These are phyloP conservation scores for Gliomastix tumulicola DNA, from an alignment of 2,329 filamentous ascomycete genomes.

Conservation along the genomic window DNA sequence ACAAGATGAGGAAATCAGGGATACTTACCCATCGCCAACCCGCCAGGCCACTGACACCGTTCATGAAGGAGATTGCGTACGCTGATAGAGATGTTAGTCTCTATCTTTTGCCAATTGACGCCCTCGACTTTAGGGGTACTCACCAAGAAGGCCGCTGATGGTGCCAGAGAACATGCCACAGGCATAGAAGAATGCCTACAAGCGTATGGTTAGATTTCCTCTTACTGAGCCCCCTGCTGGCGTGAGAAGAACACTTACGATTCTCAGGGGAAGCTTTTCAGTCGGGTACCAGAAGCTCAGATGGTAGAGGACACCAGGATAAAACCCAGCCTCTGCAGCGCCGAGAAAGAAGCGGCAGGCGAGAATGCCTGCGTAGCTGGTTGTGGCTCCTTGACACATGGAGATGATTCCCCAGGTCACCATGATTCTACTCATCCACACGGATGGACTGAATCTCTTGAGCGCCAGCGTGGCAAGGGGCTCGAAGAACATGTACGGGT, in stretches of 20 bases:
- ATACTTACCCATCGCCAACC: slow-evolving; percentile 20
- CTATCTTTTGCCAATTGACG: no score
- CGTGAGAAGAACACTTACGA: no score
- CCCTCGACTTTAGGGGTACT: no score
- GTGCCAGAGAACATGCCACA: slow-evolving; percentile 22
- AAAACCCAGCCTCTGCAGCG: slow-evolving; percentile 18
- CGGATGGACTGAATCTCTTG: slow-evolving; percentile 11
- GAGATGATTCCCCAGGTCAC: slow-evolving; percentile 15
- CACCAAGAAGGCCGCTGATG: slow-evolving; percentile 17
- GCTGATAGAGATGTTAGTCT: no score
- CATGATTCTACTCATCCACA: slow-evolving; percentile 17
- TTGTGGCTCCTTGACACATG: slow-evolving; percentile 13
- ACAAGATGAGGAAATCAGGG: no score
- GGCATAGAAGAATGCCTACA: slow-evolving; percentile 24
- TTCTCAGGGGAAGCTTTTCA: slow-evolving; percentile 18
- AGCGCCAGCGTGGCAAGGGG: slow-evolving; percentile 13
- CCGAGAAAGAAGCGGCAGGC: slow-evolving; percentile 16
- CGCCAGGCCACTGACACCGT: slow-evolving; percentile 12
- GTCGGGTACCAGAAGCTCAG: slow-evolving; percentile 23
- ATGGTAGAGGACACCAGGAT: slow-evolving; percentile 18
- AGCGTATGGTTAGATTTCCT: no score
- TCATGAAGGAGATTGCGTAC: not conserved
- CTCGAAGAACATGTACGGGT: slow-evolving; percentile 16
- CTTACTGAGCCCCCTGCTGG: no score
- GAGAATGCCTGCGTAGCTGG: slow-evolving; percentile 15